A percentile compares a stretch with the other conserved stretches of the same genome.
Evolutionary conservation across 345 rosid species (phyloP).

Genomic region (Heritiera littoralis): DNA sequence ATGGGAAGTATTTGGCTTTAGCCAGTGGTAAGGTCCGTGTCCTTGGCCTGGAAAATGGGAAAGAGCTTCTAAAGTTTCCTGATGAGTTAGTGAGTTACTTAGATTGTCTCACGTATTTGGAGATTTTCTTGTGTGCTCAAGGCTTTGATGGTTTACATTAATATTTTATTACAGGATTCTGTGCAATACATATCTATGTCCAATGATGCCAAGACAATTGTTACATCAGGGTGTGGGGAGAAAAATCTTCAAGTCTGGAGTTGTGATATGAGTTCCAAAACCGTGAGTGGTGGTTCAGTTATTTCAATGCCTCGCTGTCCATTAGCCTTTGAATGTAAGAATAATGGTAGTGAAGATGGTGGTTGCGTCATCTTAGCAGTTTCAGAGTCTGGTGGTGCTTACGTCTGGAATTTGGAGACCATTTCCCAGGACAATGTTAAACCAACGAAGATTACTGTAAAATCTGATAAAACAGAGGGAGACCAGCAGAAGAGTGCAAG

Average conservation of each 20-base stretch:
- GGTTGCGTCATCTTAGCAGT: constrained; percentile 34
- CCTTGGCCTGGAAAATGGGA: constrained; percentile 37
- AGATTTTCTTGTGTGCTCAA: constrained; percentile 13
- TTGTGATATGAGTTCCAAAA: constrained; percentile 38
- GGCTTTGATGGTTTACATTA: constrained; percentile 6
- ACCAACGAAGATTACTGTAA: constrained; percentile 40
- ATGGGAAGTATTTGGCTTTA: constrained; percentile 37
- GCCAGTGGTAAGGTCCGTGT: constrained; percentile 29
- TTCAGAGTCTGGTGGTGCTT: constrained; percentile 38
- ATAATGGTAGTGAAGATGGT: constrained; percentile 20
- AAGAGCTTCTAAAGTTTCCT: constrained; percentile 44
- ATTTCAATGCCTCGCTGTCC: constrained; percentile 39
- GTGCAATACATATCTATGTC: constrained; percentile 37
- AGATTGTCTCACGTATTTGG: background rate
- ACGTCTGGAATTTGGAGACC: constrained; percentile 38
- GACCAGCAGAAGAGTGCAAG: constrained; percentile 24
- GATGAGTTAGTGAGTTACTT: constrained; percentile 34
- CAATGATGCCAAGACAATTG: constrained; percentile 40
- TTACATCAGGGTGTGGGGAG: constrained; percentile 39
- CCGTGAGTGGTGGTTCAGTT: constrained; percentile 29
- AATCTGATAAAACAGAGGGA: constrained; percentile 26
- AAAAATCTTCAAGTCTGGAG: constrained; percentile 42
- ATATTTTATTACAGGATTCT: constrained; percentile 36
- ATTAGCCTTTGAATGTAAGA: constrained; percentile 34
- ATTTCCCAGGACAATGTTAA: constrained; percentile 28